phyloP scores from a whole-genome alignment of 495 filamentous ascomycete species.

The Aspergillus ellipticus region DNA sequence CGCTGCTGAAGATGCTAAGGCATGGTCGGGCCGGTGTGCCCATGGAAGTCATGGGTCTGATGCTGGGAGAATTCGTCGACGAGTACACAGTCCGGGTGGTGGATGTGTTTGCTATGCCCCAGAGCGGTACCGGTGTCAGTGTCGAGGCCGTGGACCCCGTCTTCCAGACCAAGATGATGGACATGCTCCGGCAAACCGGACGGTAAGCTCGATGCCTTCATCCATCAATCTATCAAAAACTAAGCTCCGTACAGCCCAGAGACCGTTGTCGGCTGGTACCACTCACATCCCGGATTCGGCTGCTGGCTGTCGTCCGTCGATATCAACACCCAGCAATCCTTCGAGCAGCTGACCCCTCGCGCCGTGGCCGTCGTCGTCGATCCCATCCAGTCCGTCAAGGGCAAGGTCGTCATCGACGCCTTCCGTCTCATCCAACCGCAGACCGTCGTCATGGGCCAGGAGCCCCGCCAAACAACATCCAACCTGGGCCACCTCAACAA shows the following conservation, averaged over 20 bases:
- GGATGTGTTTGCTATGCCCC: conserved; percentile 99
- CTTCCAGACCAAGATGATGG: conserved; percentile 99
- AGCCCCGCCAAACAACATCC: conserved; percentile 96
- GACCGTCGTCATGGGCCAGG: conserved; percentile 96
- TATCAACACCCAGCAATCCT: conserved; percentile 99
- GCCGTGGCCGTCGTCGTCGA: conserved; percentile 97
- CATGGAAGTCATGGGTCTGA: conserved; percentile 99
- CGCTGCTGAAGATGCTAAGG: conserved; percentile 95
- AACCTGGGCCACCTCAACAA: conserved; percentile 98
- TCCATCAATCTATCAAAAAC: background rate
- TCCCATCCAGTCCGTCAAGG: conserved; percentile 98
- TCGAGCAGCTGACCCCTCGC: conserved; percentile 94
- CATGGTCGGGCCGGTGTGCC: conserved; percentile 96
- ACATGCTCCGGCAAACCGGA: conserved; percentile 96
- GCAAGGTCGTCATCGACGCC: conserved; percentile 98
- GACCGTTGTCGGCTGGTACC: conserved; percentile 98
- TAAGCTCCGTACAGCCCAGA: conserved; percentile 62
- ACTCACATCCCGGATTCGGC: conserved; percentile 97
- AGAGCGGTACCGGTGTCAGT: conserved; percentile 96
- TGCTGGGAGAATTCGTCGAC: conserved; percentile 98
- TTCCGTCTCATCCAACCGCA: conserved; percentile 99
- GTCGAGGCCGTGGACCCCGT: conserved; percentile 98
- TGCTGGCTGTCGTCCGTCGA: conserved; percentile 99
- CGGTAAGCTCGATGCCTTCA: conserved; percentile 54
- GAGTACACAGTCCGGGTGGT: conserved; percentile 98